phyloP scores from a whole-genome alignment of 2,329 filamentous ascomycete genomes.

The Zopfia rhizophila region DNA sequence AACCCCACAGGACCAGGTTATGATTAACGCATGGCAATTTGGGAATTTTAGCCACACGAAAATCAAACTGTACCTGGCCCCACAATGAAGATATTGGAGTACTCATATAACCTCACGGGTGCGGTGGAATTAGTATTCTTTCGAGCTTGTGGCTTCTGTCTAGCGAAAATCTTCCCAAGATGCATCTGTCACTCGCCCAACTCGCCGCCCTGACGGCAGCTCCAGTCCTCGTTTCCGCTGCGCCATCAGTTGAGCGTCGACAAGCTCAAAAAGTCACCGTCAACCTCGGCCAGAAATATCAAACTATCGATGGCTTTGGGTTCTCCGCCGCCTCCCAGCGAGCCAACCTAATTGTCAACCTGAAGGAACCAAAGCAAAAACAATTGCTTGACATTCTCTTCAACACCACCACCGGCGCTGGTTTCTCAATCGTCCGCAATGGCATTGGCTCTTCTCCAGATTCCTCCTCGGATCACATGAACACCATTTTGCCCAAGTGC shows the following conservation, averaged over 20 bases:
- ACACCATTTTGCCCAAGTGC: conserved; percentile 39
- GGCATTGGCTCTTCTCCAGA: conserved; percentile 58
- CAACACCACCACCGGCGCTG: conserved; percentile 57
- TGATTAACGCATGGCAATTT: conserved; percentile 6
- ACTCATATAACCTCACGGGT: conserved; percentile 10
- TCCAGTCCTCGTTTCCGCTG: conserved; percentile 18
- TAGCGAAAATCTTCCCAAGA: conserved; percentile 6
- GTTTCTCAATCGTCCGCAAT: conserved; percentile 59
- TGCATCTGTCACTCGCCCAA: conserved; percentile 17
- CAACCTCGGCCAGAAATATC: conserved; percentile 55
- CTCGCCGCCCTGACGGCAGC: conserved; percentile 25
- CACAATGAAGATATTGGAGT: conserved; percentile 10
- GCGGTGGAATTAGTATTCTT: not conserved
- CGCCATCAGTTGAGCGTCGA: conserved; percentile 27
- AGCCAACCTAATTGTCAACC: conserved; percentile 57
- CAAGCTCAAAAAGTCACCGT: conserved; percentile 50
- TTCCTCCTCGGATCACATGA: conserved; percentile 52
- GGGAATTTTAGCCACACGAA: conserved; percentile 7
- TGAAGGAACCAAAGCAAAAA: conserved; percentile 53
- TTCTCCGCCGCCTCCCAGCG: conserved; percentile 59
- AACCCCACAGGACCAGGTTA: not conserved
- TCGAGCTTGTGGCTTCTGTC: no score
- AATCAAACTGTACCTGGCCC: conserved; percentile 9
- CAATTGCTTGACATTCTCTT: conserved; percentile 58
- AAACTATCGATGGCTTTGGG: conserved; percentile 60